phyloP scores from a whole-genome alignment of 2,329 filamentous ascomycete species.

The Claviceps arundinis region DNA sequence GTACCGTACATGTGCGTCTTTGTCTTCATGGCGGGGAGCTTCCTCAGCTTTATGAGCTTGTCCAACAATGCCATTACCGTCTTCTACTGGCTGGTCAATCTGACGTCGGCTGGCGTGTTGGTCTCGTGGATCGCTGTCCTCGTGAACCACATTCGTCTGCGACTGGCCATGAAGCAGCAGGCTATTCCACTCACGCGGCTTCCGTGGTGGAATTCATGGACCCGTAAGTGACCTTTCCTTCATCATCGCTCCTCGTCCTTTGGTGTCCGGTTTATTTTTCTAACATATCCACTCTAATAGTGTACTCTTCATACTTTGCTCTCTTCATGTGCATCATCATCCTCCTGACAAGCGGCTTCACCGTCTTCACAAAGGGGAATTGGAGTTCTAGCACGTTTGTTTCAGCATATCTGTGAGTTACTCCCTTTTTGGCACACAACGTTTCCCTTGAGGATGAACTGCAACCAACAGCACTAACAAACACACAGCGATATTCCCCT shows the following conservation, averaged over 20 bases:
- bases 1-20: constrained; percentile 47
- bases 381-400: constrained; percentile 46
- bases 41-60: constrained; percentile 44
- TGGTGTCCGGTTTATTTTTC: neutral
- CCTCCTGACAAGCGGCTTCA: constrained; percentile 57
- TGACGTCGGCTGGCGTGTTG: constrained; percentile 49
- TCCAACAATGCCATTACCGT: constrained; percentile 45
- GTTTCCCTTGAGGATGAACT: too few species aligned
- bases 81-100: constrained; percentile 50
- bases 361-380: constrained; percentile 44
- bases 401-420: constrained; percentile 46
- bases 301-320: constrained; percentile 46
- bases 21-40: constrained; percentile 40
- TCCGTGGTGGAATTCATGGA: constrained; percentile 52
- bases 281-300: constrained; percentile 18
- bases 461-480: too few species aligned
- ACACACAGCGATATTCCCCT: constrained; percentile 42
- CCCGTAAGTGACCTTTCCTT: constrained; percentile 28
- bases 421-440: neutral
- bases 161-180: constrained; percentile 40
- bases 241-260: neutral
- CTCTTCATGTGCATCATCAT: constrained; percentile 50
- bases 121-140: constrained; percentile 49
- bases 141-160: constrained; percentile 45
- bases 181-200: constrained; percentile 34